Percentiles rank a stretch among this genome's conserved stretches.
These are phyloP conservation scores for Torulaspora delbrueckii DNA, from an alignment of 805 yeast genomes.

Conservation along the genomic window DNA sequence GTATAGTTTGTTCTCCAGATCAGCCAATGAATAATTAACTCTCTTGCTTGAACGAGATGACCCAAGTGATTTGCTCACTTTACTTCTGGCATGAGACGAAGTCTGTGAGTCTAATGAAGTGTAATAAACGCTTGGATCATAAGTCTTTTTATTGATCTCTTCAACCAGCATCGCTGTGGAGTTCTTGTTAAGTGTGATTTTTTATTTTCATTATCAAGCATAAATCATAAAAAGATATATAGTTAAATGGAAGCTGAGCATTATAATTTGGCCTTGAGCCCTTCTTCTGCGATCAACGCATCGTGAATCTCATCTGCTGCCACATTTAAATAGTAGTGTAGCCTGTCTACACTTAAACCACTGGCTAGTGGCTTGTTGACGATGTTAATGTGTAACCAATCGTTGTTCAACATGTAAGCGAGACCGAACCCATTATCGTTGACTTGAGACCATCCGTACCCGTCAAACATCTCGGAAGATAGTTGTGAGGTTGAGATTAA, in stretches of 20 bases:
- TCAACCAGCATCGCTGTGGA: slow-evolving; percentile 23
- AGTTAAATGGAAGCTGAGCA: neutral
- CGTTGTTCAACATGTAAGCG: slow-evolving; percentile 86
- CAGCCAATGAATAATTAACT: slow-evolving; percentile 35
- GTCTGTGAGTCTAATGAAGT: slow-evolving; percentile 24
- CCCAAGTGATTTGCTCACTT: slow-evolving; percentile 16
- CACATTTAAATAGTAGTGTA: slow-evolving; percentile 65
- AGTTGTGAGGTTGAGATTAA: slow-evolving; percentile 83
- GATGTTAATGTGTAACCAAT: slow-evolving; percentile 81
- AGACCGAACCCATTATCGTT: slow-evolving; percentile 89
- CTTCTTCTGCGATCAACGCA: slow-evolving; percentile 38
- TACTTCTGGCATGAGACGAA: slow-evolving; percentile 20
- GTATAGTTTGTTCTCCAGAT: slow-evolving; percentile 32
- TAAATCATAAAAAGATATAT: neutral
- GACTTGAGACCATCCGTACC: slow-evolving; percentile 96
- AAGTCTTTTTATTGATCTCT: slow-evolving; percentile 32
- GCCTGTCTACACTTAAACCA: slow-evolving; percentile 31
- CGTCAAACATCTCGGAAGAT: slow-evolving; percentile 77
- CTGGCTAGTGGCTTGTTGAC: slow-evolving; percentile 49
- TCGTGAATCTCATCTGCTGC: slow-evolving; percentile 80
- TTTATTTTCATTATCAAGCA: slow-evolving; percentile 1
- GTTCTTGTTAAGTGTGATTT: neutral
- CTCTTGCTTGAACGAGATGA: slow-evolving; percentile 30
- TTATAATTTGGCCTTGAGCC: slow-evolving; percentile 18
- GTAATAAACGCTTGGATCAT: slow-evolving; percentile 33